Evolutionary conservation across 2,329 filamentous ascomycete species (phyloP).

Genomic region (Aureobasidium namibiae): DNA sequence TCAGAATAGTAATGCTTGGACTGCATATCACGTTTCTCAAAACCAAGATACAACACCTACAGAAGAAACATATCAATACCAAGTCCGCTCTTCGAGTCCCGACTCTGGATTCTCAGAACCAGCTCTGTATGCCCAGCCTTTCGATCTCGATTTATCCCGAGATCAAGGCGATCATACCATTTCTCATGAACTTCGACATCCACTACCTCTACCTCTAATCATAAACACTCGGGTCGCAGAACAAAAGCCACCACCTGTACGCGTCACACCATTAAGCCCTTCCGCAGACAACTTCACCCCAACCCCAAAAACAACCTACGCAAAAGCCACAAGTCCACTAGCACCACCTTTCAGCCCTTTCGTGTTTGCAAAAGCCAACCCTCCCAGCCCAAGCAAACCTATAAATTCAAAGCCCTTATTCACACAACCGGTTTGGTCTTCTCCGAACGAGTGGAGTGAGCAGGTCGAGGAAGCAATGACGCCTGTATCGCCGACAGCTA

Average conservation of each 20-base stretch:
- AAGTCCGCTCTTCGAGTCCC: not conserved
- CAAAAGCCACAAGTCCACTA: not conserved
- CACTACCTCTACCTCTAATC: not conserved
- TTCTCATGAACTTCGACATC: not conserved
- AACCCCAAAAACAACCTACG: not conserved
- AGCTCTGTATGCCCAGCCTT: slow-evolving; percentile 6
- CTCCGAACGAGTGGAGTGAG: not conserved
- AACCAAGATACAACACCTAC: not conserved
- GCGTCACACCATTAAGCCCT: not conserved
- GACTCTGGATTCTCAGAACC: slow-evolving; percentile 9
- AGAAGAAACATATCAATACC: not conserved
- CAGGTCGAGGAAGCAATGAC: not conserved
- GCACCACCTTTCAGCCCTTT: not conserved
- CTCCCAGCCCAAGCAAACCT: not conserved
- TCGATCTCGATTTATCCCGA: not conserved
- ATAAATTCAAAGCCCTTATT: not conserved
- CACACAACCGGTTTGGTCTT: not conserved
- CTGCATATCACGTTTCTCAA: not conserved
- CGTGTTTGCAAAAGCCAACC: not conserved
- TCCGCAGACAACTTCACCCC: not conserved
- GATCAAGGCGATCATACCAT: not conserved
- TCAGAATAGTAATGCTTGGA: not conserved
- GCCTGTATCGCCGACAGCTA: not conserved
- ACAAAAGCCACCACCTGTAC: not conserved
- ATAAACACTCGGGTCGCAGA: not conserved